Evolutionary conservation across 1,139 yeast species (phyloP).

Genomic region (Scheffersomyces segobiensis): DNA sequence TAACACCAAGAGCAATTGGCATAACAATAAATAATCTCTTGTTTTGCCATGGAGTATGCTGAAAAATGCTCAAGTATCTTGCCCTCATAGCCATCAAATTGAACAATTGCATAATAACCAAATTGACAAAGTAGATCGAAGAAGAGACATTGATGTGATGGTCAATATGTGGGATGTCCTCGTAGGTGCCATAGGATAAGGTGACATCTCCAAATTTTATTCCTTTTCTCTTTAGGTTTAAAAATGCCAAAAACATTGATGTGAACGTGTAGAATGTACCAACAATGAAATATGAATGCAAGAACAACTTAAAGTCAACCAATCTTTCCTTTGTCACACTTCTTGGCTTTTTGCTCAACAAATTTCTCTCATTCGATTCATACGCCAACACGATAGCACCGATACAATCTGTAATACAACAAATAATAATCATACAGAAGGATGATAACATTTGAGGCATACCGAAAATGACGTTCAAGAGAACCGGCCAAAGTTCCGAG

Average conservation of each 20-base stretch:
- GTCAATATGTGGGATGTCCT: slow-evolving; percentile 23
- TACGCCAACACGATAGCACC: slow-evolving; percentile 47
- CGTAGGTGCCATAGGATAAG: slow-evolving; percentile 39
- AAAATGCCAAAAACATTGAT: slow-evolving; percentile 44
- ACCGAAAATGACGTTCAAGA: slow-evolving; percentile 50
- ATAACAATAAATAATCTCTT: slow-evolving; percentile 35
- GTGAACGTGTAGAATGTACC: slow-evolving; percentile 46
- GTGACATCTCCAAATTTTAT: slow-evolving; percentile 35
- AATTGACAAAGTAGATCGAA: slow-evolving; percentile 49
- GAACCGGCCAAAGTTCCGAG: slow-evolving; percentile 55
- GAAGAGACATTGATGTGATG: slow-evolving; percentile 36
- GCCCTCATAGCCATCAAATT: slow-evolving; percentile 50
- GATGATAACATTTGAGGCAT: slow-evolving; percentile 53
- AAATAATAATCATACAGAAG: slow-evolving; percentile 53
- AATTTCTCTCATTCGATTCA: slow-evolving; percentile 47
- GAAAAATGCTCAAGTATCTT: slow-evolving; percentile 44
- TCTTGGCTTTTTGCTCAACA: slow-evolving; percentile 46
- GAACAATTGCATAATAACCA: slow-evolving; percentile 53
- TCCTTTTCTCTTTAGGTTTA: slow-evolving; percentile 41
- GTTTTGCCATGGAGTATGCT: slow-evolving; percentile 34
- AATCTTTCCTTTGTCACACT: slow-evolving; percentile 43
- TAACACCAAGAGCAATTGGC: slow-evolving; percentile 39
- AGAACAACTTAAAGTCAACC: slow-evolving; percentile 40
- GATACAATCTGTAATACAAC: slow-evolving; percentile 49
- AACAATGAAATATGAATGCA: slow-evolving; percentile 46